A percentile compares a stretch with the other conserved stretches of the same genome.
phyloP scores from a whole-genome alignment of 2,329 filamentous ascomycete genomes.

The Cladosporium sp. region DNA sequence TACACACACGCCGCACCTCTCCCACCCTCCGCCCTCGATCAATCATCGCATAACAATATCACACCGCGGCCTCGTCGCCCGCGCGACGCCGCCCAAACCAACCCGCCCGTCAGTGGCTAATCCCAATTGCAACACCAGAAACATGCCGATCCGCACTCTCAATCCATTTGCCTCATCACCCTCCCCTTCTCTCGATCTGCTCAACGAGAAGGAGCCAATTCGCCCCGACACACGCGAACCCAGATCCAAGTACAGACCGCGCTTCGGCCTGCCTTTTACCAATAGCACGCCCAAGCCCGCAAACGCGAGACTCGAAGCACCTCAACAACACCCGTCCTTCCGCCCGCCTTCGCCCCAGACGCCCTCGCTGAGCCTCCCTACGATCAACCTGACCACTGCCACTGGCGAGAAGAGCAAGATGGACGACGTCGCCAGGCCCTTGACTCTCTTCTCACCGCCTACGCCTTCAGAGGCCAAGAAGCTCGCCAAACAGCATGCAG shows the following conservation, averaged over 20 bases:
- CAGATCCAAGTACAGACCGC: conserved; percentile 28
- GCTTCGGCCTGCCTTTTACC: conserved; percentile 34
- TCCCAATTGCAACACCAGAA: conserved; percentile 38
- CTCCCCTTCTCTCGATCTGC: conserved; percentile 49
- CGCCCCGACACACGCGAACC: conserved; percentile 31
- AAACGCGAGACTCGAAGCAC: conserved; percentile 32
- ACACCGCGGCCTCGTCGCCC: conserved; percentile 7
- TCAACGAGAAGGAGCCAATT: conserved; percentile 53
- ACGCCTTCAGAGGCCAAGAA: conserved; percentile 78
- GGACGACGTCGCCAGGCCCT: conserved; percentile 69
- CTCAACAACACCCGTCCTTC: conserved; percentile 57
- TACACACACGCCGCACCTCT: neutral
- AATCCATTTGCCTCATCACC: conserved; percentile 58
- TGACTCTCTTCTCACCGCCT: conserved; percentile 84
- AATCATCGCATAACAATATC: neutral
- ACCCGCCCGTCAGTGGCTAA: conserved; percentile 29
- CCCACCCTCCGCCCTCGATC: neutral
- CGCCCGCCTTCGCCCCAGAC: conserved; percentile 65
- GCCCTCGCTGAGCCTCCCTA: conserved; percentile 76
- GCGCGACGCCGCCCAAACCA: conserved; percentile 1
- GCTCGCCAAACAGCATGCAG: conserved; percentile 76
- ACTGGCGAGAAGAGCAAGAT: conserved; percentile 72
- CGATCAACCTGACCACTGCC: conserved; percentile 87
- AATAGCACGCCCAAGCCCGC: conserved; percentile 29
- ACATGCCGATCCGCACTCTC: conserved; percentile 64